Evolutionary conservation across 805 yeast species (phyloP).

Genomic region (Dipodascus geniculatus): DNA sequence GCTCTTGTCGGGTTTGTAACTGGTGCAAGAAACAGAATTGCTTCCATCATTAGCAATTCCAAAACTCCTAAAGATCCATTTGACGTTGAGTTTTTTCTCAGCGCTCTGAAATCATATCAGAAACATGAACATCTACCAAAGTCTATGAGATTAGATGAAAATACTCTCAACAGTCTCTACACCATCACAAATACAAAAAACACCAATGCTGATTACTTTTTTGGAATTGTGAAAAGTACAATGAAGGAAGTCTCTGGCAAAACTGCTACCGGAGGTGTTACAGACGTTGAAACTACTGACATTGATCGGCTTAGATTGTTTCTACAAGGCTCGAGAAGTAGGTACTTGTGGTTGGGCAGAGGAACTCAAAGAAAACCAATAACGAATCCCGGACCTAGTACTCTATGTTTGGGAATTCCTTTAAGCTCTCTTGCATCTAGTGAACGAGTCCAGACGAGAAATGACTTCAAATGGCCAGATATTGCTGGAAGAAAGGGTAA

Average conservation of each 20-base stretch:
- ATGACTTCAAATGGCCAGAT: conserved; percentile 9
- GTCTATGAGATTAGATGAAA: conserved; percentile 43
- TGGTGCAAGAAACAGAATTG: conserved; percentile 53
- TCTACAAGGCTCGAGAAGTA: conserved; percentile 24
- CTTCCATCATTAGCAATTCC: conserved; percentile 40
- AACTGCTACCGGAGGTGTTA: conserved; percentile 20
- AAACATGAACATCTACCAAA: conserved; percentile 46
- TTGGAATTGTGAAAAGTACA: conserved; percentile 51
- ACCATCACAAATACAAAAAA: conserved; percentile 34
- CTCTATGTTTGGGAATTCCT: conserved; percentile 11
- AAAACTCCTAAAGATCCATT: conserved; percentile 76
- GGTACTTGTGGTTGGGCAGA: conserved; percentile 37
- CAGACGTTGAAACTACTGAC: conserved; percentile 27
- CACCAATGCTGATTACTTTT: conserved; percentile 24
- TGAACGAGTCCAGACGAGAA: conserved; percentile 4
- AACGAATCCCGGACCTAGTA: conserved; percentile 16
- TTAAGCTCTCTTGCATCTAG: conserved; percentile 8
- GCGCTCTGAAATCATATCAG: conserved; percentile 67
- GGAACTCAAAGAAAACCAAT: conserved; percentile 29
- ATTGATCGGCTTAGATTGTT: conserved; percentile 22
- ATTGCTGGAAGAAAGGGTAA: conserved; percentile 12
- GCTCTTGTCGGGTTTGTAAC: conserved; percentile 70
- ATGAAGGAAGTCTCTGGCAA: conserved; percentile 50
- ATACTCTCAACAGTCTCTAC: conserved; percentile 39
- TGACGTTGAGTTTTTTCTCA: conserved; percentile 57